Evolutionary conservation across 75 land plant genomes (phyloP), one percentile per base, ranked within the genome.

Genomic region (Isoetes taiwanensis): DNA sequence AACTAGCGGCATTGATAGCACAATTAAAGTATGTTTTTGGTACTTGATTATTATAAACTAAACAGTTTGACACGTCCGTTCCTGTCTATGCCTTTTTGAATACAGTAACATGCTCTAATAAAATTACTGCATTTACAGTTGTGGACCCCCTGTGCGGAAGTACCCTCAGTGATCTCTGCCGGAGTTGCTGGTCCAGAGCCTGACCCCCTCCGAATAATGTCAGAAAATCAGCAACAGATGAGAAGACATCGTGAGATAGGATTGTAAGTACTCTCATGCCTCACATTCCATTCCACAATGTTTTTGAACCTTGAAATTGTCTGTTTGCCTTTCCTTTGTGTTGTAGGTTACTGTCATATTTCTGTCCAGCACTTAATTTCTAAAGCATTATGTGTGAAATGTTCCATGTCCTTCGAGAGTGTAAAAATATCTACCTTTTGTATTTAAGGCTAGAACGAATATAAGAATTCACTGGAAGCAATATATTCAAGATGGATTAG

Each of bases 1-100:
- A 54, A 94, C 99, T 8, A 94, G 99, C 69, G 99, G 99, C 11
- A 94, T 94, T 50, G 99, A 94, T 58, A 89, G 61, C 63, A 90
- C 99, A 19, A 78, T 94, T 68, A 94, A 94, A 72, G 99, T 83
- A 61, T 58, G 72, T 32, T 32, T 12, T 0, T 8, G 6, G 9
- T 37, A 52, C 50, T 43, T 6, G 24, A 5, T 4, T 4, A 43
- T 6, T 14, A 5, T 14, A 41, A 37, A 19, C 14, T 3, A 12
- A 40, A 25, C 28, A 43, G 11, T 5, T 19, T 19, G 23, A 6
- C 10, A 14, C 17, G 3, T 43, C 3, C 50, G 17, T 14, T 14
- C 4, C 3, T 43, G 14, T 4, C 14, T 5, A 5, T 43, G 10
- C 23, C 10, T 4, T 14, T 5, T 43, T 19, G 3, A 43, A 3